Evolutionary conservation across 495 filamentous ascomycete species (phyloP).

Genomic region (Penicillium longicatenatum): DNA sequence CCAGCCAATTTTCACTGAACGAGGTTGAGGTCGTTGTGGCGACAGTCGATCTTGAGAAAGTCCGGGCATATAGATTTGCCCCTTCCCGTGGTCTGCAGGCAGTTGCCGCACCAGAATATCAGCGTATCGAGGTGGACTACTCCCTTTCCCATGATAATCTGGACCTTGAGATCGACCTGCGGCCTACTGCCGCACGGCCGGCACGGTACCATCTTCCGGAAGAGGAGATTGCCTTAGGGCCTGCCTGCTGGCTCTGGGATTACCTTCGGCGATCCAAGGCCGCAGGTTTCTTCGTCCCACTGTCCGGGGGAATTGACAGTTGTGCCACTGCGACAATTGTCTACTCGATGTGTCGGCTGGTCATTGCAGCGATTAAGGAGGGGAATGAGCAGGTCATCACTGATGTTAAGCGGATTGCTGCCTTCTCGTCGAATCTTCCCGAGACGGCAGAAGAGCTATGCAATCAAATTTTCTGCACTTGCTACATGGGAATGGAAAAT

Average conservation of each 20-base stretch:
- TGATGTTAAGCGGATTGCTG: conserved; percentile 19
- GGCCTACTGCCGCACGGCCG: conserved; percentile 37
- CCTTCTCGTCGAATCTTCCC: conserved; percentile 9
- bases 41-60: conserved; percentile 76
- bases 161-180: conserved; percentile 28
- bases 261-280: conserved; percentile 67
- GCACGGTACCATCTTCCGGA: conserved; percentile 61
- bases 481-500: conserved; percentile 15
- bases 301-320: conserved; percentile 68
- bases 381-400: conserved; percentile 16
- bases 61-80: conserved; percentile 41
- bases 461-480: conserved; percentile 15
- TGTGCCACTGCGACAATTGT: conserved; percentile 66
- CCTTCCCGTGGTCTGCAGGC: conserved; percentile 36
- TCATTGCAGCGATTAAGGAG: conserved; percentile 60
- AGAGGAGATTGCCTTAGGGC: conserved; percentile 70
- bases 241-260: conserved; percentile 79
- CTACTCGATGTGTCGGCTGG: conserved; percentile 73
- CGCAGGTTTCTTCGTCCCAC: conserved; percentile 56
- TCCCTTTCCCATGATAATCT: conserved; percentile 32
- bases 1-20: conserved; percentile 68
- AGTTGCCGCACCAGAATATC: conserved; percentile 27
- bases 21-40: conserved; percentile 81
- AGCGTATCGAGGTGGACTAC: conserved; percentile 34
- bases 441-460: conserved; percentile 16